Evolutionary conservation across 75 land plant species (phyloP), one percentile per base, ranked within the genome.

Genomic region (Pinus albicaulis): DNA sequence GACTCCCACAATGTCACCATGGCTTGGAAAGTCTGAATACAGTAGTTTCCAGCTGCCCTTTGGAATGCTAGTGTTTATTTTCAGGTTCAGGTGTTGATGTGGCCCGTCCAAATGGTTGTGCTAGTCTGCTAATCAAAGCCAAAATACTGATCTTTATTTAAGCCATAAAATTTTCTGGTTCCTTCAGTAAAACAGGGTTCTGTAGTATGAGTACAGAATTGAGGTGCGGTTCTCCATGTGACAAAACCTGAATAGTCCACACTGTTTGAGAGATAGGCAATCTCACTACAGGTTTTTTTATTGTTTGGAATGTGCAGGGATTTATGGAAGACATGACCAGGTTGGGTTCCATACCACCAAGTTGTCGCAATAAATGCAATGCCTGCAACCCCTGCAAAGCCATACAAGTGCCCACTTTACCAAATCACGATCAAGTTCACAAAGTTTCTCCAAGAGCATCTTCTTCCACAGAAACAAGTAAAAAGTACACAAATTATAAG

Each of bases 331-430:
- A 89, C 6, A 85, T 87, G 77, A 79, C 72, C 24, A 71, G 89
- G 60, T 61, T 90, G 77, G 92, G 92, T 12, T 90, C 92, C 7
- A 85, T 78, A 28, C 92, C 92, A 4, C 92, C 92, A 28, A 83
- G 82, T 74, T 90, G 92, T 79, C 84, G 82, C 81, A 88, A 86
- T 81, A 77, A 84, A 60, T 90, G 92, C 83, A 88, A 84, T 81
- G 74, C 64, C 41, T 90, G 92, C 86, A 86, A 75, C 79, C 92
- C 92, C 14, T 90, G 92, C 79, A 71, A 61, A 78, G 88, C 92
- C 60, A 88, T 85, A 4, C 90, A 90, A 57, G 88, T 88, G 15
- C 90, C 92, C 23, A 84, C 87, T 3, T 44, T 70, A 28, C 84
- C 82, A 26, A 38, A 69, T 12, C 86, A 48, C n/a, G 68, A 14